These are phyloP conservation scores for Dioszegia hungarica DNA, from an alignment of 768 basidiomycete species.

Conservation along the genomic window DNA sequence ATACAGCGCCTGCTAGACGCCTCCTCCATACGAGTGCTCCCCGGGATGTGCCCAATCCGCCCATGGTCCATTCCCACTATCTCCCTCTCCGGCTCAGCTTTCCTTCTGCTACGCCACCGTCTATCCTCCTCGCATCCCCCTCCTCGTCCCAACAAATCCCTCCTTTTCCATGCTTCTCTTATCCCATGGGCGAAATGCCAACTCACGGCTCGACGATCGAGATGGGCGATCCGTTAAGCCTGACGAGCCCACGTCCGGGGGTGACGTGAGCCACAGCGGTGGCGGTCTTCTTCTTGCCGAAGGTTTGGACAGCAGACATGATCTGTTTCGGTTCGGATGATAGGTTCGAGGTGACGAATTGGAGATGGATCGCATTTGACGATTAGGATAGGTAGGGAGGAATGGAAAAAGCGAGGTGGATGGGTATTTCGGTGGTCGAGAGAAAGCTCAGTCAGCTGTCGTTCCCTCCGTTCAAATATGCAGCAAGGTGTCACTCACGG, in stretches of 20 bases:
- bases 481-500: slow-evolving; percentile 9
- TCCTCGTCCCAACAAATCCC: background rate
- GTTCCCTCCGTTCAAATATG: background rate
- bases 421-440: background rate
- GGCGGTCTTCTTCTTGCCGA: slow-evolving; percentile 99
- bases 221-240: slow-evolving; percentile 95
- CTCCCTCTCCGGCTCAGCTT: too few species aligned
- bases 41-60: too few species aligned
- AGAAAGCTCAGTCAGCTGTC: slow-evolving; percentile 10
- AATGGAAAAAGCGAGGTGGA: background rate
- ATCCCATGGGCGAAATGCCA: background rate
- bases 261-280: slow-evolving; percentile 96
- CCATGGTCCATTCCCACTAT: too few species aligned
- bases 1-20: background rate
- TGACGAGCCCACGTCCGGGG: slow-evolving; percentile 92
- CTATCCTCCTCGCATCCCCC: background rate
- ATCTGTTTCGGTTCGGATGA: slow-evolving; percentile 20
- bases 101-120: background rate
- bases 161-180: background rate
- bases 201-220: slow-evolving; percentile 77
- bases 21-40: too few species aligned
- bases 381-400: background rate
- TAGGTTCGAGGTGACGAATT: background rate
- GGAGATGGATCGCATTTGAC: background rate
- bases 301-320: slow-evolving; percentile 82